A percentile compares a stretch with the other conserved stretches of the same genome.
Conservation (phyloP, 208 protist genomes). For the Trypanosomatidae sp. region DNA sequence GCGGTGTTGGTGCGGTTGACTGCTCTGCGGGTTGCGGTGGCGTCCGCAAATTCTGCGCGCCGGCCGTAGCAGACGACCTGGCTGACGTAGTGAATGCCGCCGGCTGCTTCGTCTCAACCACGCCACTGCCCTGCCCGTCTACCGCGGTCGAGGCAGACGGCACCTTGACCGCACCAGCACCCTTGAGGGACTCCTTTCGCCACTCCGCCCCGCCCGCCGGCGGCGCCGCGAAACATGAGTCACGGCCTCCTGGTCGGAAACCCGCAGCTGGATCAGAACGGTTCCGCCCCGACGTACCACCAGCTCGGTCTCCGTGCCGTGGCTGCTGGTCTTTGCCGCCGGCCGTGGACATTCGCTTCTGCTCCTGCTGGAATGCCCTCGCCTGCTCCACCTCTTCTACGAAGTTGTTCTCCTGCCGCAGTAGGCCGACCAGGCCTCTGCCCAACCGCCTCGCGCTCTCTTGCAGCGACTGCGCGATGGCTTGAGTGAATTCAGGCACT, state of each 20-base stretch:
- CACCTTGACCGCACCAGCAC: background rate
- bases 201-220: background rate
- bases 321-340: background rate
- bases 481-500: conserved; percentile 41
- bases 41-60: background rate
- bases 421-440: conserved; percentile 38
- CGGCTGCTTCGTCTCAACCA: background rate
- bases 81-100: background rate
- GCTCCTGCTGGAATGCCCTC: background rate
- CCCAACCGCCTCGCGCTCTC: conserved; percentile 30
- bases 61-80: background rate
- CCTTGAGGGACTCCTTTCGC: background rate
- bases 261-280: background rate
- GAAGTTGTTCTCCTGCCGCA: conserved; percentile 44
- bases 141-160: background rate
- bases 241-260: background rate
- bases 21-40: background rate
- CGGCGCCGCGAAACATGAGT: background rate
- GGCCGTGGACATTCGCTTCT: no score
- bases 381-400: conserved; percentile 15
- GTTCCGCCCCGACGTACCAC: background rate
- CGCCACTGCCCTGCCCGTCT: background rate
- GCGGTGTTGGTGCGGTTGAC: background rate
- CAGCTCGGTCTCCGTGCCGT: background rate
- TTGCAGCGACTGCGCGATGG: conserved; percentile 28